Evolutionary conservation across 2,329 filamentous ascomycete species (phyloP), one percentile per base, ranked within the genome.

Genomic region (Corinectria fuckeliana): DNA sequence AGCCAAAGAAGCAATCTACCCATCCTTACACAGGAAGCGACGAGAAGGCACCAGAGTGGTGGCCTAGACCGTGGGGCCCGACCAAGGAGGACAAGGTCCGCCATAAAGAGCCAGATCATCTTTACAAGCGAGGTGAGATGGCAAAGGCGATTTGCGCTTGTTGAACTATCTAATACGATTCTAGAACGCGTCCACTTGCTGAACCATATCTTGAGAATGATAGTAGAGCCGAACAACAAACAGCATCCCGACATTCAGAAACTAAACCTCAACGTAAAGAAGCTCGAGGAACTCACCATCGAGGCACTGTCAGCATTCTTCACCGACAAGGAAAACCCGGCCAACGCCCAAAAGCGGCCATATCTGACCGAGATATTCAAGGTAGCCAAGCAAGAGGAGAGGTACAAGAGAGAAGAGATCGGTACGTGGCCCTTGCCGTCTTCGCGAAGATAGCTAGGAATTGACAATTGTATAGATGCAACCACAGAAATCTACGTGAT

Each of bases 1-100:
- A 91, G 67, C 90, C 90, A 0, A 91, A 90, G 75, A 93, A 93
- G 74, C 90, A 92, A 73, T 88, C 88, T 0, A 88, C 85, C 16
- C 87, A 90, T 66, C 90, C 90, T 0, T 93, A 93, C 69, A 90
- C 87, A 1, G 81, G 82, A n/a, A 84, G 82, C 28, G 83, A 88
- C 44, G 82, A 82, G 28, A 87, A 85, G 64, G 84, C 84, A 1
- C 86, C 88, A 0, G 83, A 84, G 50, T 91, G 88, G 88, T 90
- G 88, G 88, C 88, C 88, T 2, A 80, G 83, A 69, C 76, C 80
- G 6, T 82, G 83, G 81, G 79, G 83, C 0, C 69, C 75, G 1
- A 78, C 79, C 0, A 80, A 81, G 56, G 78, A 82, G 32, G 80
- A 85, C 45, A 81, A 80, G 41, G 86, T 90, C 51, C 81, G 85